These are phyloP conservation scores for Alternaria sp. DNA, from an alignment of 2,329 filamentous ascomycete genomes.

Conservation along the genomic window DNA sequence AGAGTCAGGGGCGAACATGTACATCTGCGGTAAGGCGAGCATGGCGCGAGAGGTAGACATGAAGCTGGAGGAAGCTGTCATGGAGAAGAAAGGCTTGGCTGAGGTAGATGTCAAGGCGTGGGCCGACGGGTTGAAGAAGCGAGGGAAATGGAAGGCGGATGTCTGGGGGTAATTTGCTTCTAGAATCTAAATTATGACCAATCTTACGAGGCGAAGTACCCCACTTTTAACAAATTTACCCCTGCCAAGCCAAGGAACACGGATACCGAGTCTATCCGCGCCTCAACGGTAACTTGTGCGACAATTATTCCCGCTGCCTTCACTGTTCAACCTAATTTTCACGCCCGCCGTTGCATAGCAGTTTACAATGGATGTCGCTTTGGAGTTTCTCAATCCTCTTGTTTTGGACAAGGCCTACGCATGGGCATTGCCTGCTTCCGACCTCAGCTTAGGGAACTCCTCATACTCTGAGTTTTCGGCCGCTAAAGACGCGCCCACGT, in stretches of 20 bases:
- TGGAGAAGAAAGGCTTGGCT: slow-evolving; percentile 48
- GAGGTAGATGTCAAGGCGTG: slow-evolving; percentile 56
- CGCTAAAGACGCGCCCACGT: slow-evolving; percentile 1
- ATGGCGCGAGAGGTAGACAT: slow-evolving; percentile 56
- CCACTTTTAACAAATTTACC: slow-evolving; percentile 11
- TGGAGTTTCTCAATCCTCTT: slow-evolving; percentile 17
- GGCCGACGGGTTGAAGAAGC: slow-evolving; percentile 59
- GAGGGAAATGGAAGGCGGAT: slow-evolving; percentile 64
- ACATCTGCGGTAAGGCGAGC: slow-evolving; percentile 41
- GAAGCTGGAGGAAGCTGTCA: slow-evolving; percentile 52
- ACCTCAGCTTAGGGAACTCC: slow-evolving; percentile 2
- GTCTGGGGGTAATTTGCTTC: slow-evolving; percentile 57
- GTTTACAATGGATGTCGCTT: slow-evolving; percentile 13
- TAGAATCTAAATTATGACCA: neutral
- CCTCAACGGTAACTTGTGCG: slow-evolving; percentile 9
- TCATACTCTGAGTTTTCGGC: slow-evolving; percentile 7
- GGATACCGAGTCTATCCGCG: slow-evolving; percentile 6
- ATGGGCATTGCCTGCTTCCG: slow-evolving; percentile 11
- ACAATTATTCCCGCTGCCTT: slow-evolving; percentile 10
- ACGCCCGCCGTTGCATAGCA: slow-evolving; percentile 13
- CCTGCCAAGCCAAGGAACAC: slow-evolving; percentile 16
- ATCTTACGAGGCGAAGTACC: neutral
- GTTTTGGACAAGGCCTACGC: slow-evolving; percentile 18
- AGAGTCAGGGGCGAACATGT: slow-evolving; percentile 52
- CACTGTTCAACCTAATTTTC: slow-evolving; percentile 11